Evolutionary conservation across 2,329 filamentous ascomycete species (phyloP), one percentile per base, ranked within the genome.

Genomic region (Dactylellina haptotyla): DNA sequence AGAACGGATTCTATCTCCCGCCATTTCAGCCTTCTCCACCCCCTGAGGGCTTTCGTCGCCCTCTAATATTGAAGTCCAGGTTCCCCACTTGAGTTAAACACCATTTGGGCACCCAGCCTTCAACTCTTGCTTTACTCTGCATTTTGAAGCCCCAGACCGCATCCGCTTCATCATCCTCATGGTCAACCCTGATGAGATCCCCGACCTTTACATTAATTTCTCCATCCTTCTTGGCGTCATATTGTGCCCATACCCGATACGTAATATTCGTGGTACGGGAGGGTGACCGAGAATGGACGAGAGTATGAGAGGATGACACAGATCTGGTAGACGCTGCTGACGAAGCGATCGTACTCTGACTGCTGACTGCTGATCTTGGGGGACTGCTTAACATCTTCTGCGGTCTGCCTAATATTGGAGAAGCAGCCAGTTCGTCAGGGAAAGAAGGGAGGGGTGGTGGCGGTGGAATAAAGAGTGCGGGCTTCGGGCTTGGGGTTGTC

Each of bases 171-270:
- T 73, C 61, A 1, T 66, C 61, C 23, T 73, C 69, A n/a, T 66
- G 18, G 18, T 73, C 69, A 25, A 73, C 69, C n/a, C 57, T 73
- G n/a, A 73, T 73, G 46, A 73, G 66, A 50, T 73, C 69, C 4
- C 69, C 69, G 3, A 73, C 69, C 34, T 45, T 59, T 1, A 73
- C 69, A 30, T 66, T 43, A 12, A 73, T 66, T n/a, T 73, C 69
- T 4, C 61, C 61, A 1, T 73, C 46, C 16, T 43, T 59, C 18
- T 64, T 73, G 2, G 69, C 69, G 14, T 73, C 61, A 18, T 73
- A 73, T n/a, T 73, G 58, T 26, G 69, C 69, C 69, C 69, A 73
- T 1, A 73, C 69, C 16, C 69, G 34, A n/a, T 73, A 73, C 0
- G 69, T 73, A n/a, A 16, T 51, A 16, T 20, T 73, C 1, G 37